A percentile compares a stretch with the other conserved stretches of the same genome.
Conservation (phyloP, 768 basidiomycete species). For the Calocera viscosa region DNA sequence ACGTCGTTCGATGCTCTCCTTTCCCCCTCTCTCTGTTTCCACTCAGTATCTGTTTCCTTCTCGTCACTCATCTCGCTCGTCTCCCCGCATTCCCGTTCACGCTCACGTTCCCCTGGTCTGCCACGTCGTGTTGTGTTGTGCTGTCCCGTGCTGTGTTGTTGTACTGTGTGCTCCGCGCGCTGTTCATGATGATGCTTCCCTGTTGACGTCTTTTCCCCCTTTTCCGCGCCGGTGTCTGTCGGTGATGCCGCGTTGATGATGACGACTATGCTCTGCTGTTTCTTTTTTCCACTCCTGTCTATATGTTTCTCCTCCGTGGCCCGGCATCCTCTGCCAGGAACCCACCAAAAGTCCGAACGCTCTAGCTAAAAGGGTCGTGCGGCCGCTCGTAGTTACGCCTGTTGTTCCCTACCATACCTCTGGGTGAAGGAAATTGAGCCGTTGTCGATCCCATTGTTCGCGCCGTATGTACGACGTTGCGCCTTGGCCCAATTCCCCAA, state of each 20-base stretch:
- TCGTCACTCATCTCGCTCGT: conserved; percentile 7
- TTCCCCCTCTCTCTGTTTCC: not conserved
- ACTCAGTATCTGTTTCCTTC: not conserved
- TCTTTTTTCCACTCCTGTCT: not conserved
- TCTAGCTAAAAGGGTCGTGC: not conserved
- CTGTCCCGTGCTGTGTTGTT: not conserved
- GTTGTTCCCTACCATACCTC: not conserved
- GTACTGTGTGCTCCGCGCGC: not conserved
- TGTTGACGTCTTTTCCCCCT: not conserved
- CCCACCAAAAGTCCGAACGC: not conserved
- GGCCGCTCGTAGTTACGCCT: not conserved
- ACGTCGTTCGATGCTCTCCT: not conserved
- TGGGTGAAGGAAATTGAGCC: not conserved
- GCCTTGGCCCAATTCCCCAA: no score
- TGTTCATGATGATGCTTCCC: conserved; percentile 5
- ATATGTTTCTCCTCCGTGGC: no score
- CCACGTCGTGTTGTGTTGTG: not conserved
- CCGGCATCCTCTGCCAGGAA: not conserved
- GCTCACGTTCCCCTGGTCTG: conserved; percentile 1
- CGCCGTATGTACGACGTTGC: no score
- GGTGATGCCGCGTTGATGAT: conserved; percentile 10
- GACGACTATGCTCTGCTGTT: conserved; percentile 1
- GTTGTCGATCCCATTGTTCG: not conserved
- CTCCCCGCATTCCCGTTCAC: conserved; percentile 8
- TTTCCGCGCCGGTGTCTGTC: not conserved